A percentile compares a stretch with the other conserved stretches of the same genome.
Evolutionary conservation across 2,329 filamentous ascomycete species (phyloP).

Genomic region (Sarocladium brachiariae): DNA sequence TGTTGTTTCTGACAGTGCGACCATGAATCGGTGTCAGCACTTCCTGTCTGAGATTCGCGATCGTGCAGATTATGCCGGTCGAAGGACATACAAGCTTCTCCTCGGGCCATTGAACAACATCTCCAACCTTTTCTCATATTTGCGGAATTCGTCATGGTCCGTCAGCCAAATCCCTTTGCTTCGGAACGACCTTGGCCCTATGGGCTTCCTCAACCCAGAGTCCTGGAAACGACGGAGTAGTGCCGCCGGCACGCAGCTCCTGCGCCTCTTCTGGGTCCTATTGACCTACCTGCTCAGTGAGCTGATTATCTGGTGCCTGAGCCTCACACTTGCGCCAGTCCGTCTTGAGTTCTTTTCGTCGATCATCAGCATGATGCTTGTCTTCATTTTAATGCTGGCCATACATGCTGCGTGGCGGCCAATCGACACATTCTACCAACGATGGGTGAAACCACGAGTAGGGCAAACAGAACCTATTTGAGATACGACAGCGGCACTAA

Average conservation of each 20-base stretch:
- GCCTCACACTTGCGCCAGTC: conserved; percentile 24
- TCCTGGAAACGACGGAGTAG: background rate
- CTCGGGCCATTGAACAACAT: background rate
- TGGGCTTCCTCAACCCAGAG: background rate
- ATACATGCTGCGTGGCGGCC: conserved; percentile 14
- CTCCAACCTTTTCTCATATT: background rate
- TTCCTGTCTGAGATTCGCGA: background rate
- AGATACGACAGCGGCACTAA: conserved; percentile 1
- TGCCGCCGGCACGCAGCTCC: background rate
- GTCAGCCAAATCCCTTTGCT: background rate
- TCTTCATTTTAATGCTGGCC: conserved; percentile 29
- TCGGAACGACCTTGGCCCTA: background rate
- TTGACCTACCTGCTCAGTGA: conserved; percentile 35
- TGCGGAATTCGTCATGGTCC: background rate
- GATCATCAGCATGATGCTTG: conserved; percentile 39
- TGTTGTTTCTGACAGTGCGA: background rate
- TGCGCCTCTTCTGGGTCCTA: conserved; percentile 24
- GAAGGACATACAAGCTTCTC: no score
- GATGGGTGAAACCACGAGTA: conserved; percentile 28
- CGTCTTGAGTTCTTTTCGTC: conserved; percentile 38
- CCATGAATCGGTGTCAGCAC: background rate
- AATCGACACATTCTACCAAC: conserved; percentile 22
- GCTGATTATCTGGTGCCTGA: conserved; percentile 39
- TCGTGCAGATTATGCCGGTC: no score
- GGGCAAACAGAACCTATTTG: background rate